phyloP scores from a whole-genome alignment of 2,329 filamentous ascomycete genomes.

The Fusarium sterilihyphosum region DNA sequence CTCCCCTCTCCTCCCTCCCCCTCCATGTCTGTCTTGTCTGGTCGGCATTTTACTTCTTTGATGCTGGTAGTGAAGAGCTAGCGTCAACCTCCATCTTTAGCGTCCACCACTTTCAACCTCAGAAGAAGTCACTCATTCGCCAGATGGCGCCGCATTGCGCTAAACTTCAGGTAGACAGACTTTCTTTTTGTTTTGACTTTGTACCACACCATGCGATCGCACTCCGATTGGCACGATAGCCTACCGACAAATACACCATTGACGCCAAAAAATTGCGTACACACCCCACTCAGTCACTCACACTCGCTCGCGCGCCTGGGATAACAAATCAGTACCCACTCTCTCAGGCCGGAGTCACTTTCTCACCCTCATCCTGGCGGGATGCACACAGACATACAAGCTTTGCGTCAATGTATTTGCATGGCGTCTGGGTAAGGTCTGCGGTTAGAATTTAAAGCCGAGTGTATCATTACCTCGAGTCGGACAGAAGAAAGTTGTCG shows the following conservation, averaged over 20 bases:
- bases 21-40: not conserved
- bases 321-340: conserved; percentile 16
- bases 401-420: not conserved
- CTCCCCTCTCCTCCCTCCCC: not conserved
- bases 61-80: conserved; percentile 24
- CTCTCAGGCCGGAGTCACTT: conserved; percentile 7
- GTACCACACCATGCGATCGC: conserved; percentile 44
- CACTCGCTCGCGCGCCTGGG: not conserved
- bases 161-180: conserved; percentile 14
- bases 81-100: conserved; percentile 29
- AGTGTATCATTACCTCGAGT: not conserved
- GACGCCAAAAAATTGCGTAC: conserved; percentile 34
- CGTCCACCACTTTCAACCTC: conserved; percentile 16
- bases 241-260: conserved; percentile 28
- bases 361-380: not conserved
- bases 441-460: not conserved
- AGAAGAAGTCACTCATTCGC: conserved; percentile 13
- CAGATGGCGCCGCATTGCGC: conserved; percentile 9
- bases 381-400: not conserved
- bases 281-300: conserved; percentile 18
- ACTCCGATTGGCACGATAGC: conserved; percentile 49
- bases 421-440: not conserved
- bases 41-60: conserved; percentile 32
- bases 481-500: not conserved
- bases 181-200: conserved; percentile 40